Evolutionary conservation across 495 filamentous ascomycete genomes (phyloP), one percentile per base, ranked within the genome.

Genomic region (Diplogelasinospora grovesii): DNA sequence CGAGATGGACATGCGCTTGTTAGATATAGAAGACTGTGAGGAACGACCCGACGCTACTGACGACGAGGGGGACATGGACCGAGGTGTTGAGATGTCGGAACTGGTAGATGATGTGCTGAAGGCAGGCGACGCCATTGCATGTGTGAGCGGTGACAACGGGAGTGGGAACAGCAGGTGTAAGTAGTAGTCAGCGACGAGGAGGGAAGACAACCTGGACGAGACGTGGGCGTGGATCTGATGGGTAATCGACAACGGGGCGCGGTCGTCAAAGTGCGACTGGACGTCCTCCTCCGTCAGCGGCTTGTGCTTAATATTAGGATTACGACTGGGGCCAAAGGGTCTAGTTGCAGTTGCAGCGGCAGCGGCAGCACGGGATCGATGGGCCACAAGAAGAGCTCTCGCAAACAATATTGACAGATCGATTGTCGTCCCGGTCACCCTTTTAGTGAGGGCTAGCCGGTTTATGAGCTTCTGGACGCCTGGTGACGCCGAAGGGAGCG

Each of bases 11-110:
- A 73, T 60, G 44, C 68, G 69, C 61, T 77, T 73, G 40, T 35
- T 73, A 51, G 69, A 58, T 41, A 70, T 61, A 41, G 71, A 71
- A 32, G 71, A 68, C 24, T 70, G 65, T 10, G 73, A 75, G 26
- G 70, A 69, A 39, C 72, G 68, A 39, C 61, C 69, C 8, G 63
- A 65, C 25, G 53, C 52, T 40, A 67, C 60, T 34, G 63, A 66
- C 6, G 60, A 53, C 4, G 71, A 68, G 25, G 71, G 72, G 26
- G 73, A 77, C 40, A 61, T 57, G 8, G 73, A 77, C 52, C 71
- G 64, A 48, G 73, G 70, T 16, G 71, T 75, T 41, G 64, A 68
- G 48, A 77, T 57, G 50, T 74, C 73, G 53, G 71, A 70, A 45
- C 53, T 60, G 40, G 57, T 54, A 13, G 52, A 52, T 57, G 44